Evolutionary conservation across 2,329 filamentous ascomycete genomes (phyloP), one percentile per base, ranked within the genome.

Genomic region (Pseudonectria buxi): DNA sequence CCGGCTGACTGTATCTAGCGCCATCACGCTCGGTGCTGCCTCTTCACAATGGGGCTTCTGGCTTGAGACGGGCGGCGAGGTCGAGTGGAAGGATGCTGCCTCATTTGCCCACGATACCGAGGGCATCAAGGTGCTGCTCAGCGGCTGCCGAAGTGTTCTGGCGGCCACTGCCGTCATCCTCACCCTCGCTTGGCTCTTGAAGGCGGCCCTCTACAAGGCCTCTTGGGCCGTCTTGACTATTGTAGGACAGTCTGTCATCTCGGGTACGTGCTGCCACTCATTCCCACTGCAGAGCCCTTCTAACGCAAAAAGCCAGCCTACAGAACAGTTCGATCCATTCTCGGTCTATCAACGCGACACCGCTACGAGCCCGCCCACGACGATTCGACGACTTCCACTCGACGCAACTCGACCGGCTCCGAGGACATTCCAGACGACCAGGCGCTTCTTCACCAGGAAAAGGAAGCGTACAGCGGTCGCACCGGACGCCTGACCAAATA

Each of bases 41-140:
- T 41, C 56, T 3, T 56, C 55, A 6, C 55, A 59, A 32, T 41
- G 58, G 10, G 55, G 55, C 16, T 59, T 59, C 31, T 59, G 43
- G 33, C 41, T 45, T 31, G 48, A 57, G 32, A 57, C 56, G 0
- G 56, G 56, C 11, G 56, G 54, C 18, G 54, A 58, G 35, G 41
- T 59, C 9, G 50, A 58, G 32, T 59, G 56, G 56, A 46, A 44
- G 22, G 57, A 59, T 36, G 57, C 52, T 10, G 41, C 43, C 26
- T 34, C 50, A 10, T 57, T 57, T 28, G 52, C 57, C 14, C 43
- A 45, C 22, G 52, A 49, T 39, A 49, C 52, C 33, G 57, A 59
- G 28, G 51, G 48, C 13, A 44, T 56, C 16, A 57, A 58, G 41
- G 48, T 59, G 14, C 39, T 59, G 18, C 44, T 59, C 9, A 56